Conservation (phyloP, 2,329 filamentous ascomycete genomes). For the Zelopaecilomyces penicillatus region DNA sequence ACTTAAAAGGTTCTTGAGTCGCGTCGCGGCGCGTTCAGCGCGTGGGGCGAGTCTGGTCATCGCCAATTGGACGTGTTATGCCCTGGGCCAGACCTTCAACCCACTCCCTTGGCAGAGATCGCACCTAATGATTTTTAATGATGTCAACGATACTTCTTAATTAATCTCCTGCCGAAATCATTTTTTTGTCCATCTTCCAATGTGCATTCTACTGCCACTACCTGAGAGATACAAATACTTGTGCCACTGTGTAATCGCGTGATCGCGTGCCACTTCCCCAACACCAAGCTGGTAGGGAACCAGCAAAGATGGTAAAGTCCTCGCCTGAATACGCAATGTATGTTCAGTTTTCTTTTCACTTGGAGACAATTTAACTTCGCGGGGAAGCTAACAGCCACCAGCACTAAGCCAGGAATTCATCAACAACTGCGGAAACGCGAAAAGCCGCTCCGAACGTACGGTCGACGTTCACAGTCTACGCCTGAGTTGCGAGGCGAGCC, state of each 20-base stretch:
- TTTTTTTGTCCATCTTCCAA: no score
- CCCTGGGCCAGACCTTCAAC: no score
- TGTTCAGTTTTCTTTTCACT: neutral
- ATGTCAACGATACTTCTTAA: no score
- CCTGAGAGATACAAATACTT: no score
- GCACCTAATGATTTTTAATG: no score
- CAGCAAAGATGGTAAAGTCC: slow-evolving; percentile 14
- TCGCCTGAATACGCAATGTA: slow-evolving; percentile 24
- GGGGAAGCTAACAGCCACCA: slow-evolving; percentile 11
- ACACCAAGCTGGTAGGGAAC: neutral
- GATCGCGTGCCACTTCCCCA: neutral
- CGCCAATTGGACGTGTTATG: neutral
- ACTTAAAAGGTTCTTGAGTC: slow-evolving; percentile 1
- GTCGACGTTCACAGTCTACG: slow-evolving; percentile 22
- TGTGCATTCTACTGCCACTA: no score
- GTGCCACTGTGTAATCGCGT: no score
- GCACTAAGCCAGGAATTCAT: slow-evolving; percentile 22
- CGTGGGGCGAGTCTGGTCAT: slow-evolving; percentile 10
- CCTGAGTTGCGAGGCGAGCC: slow-evolving; percentile 18
- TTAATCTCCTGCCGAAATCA: no score
- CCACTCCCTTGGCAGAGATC: no score
- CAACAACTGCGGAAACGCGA: slow-evolving; percentile 19
- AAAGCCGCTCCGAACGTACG: slow-evolving; percentile 32
- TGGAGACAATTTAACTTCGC: neutral
- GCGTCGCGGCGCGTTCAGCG: slow-evolving; percentile 13